Conservation (phyloP, 495 filamentous ascomycete species). For the Penicillium canescens region DNA sequence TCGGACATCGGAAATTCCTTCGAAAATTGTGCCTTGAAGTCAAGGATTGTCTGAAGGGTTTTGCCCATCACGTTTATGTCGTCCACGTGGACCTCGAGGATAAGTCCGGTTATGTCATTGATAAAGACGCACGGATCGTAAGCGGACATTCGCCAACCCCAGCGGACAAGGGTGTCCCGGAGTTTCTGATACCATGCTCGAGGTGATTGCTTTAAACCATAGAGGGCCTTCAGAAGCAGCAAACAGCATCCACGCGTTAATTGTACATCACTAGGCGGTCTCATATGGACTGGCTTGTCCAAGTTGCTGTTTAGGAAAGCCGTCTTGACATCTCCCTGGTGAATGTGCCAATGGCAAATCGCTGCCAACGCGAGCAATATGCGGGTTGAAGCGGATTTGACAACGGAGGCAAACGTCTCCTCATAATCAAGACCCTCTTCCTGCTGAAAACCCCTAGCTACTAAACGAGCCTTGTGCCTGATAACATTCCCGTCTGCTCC, state of each 20-base stretch:
- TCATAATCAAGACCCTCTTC: constrained; percentile 1
- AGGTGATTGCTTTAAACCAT: background rate
- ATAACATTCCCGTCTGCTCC: background rate
- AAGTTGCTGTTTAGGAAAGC: background rate
- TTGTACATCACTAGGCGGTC: background rate
- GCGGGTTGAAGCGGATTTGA: background rate
- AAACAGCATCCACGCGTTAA: background rate
- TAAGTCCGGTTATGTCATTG: background rate
- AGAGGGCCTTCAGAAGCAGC: background rate
- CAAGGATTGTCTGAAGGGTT: background rate
- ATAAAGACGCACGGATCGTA: background rate
- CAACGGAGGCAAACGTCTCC: background rate
- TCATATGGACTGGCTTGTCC: background rate
- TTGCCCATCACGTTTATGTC: background rate
- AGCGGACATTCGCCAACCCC: background rate
- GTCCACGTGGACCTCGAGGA: background rate
- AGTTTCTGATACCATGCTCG: background rate
- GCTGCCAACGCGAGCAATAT: background rate
- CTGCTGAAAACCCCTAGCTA: background rate
- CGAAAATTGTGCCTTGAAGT: background rate
- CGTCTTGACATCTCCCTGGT: background rate
- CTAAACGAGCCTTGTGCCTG: background rate
- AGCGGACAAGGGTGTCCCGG: background rate
- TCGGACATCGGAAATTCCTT: background rate
- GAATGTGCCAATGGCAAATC: background rate